Evolutionary conservation across 441 rosid genomes (phyloP), one percentile per base, ranked within the genome.

Genomic region (Populus trichocarpa): DNA sequence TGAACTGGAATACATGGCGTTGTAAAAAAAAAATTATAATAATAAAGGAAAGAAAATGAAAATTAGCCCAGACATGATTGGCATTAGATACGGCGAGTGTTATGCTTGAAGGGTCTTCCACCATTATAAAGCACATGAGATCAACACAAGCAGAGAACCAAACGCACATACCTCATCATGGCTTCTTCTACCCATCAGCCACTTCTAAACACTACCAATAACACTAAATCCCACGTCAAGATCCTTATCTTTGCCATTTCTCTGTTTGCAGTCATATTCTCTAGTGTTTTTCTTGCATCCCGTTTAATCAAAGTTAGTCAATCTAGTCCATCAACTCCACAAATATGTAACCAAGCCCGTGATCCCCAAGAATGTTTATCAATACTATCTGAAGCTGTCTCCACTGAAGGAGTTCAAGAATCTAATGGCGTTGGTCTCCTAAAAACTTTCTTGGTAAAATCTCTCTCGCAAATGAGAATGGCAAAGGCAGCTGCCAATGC

Each of bases 341-440:
- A 18, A 23, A 12, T 66, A 23, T 66, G 70, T 32, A 33, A 32
- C 10, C 26, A 67, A 67, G 71, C 63, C 35, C 46, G 20, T 33
- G 42, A 75, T 26, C 77, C 71, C 12, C 63, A 67, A 20, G 25
- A 64, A 18, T 67, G 71, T 18, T 8, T 25, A 16, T 18, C 12
- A 38, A 65, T 61, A 30, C 26, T 77, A 63, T 77, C 79, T 18
- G 70, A 77, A 77, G 63, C 75, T 30, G 42, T 77, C 36, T 30
- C 61, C 64, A 61, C 9, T 46, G 74, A 40, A 5, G 61, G 59
- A 33, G 70, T 22, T 6, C 64, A 71, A 20, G 64, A 61, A 42
- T 26, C 63, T 22, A 40, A 77, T 11, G 65, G 23, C 61, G 22
- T 42, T 23, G 13, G 12, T 8, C n/a, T 77, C 38, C 61, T 71